A percentile compares a stretch with the other conserved stretches of the same genome.
Evolutionary conservation across 2,329 filamentous ascomycete species (phyloP).

Genomic region (Tolypocladium ovalisporum): DNA sequence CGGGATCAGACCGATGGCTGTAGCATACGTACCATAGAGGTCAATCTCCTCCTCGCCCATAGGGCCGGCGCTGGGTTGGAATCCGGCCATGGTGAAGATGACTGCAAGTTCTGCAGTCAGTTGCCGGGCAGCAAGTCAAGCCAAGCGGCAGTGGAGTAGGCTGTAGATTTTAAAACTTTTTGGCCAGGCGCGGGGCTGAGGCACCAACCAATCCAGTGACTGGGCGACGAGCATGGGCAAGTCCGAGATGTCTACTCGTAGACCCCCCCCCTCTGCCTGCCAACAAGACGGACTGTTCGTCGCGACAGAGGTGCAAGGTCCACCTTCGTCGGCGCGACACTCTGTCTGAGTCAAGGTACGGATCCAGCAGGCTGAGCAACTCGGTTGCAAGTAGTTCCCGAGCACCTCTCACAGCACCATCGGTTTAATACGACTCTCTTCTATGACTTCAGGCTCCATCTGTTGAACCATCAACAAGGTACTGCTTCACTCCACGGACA

Average conservation of each 20-base stretch:
- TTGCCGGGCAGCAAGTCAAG: not conserved
- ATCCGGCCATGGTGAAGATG: not conserved
- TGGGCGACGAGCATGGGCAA: no score
- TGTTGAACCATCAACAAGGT: no score
- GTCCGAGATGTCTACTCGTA: no score
- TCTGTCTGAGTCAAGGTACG: no score
- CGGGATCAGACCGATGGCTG: not conserved
- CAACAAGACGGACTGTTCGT: not conserved
- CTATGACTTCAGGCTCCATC: not conserved
- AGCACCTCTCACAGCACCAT: not conserved
- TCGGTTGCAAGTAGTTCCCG: not conserved
- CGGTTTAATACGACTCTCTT: not conserved
- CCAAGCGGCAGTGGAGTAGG: not conserved
- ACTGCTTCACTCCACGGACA: not conserved
- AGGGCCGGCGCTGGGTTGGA: slow-evolving; percentile 6
- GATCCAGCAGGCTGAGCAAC: not conserved
- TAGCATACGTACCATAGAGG: slow-evolving; percentile 44
- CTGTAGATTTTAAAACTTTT: not conserved
- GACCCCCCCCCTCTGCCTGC: no score
- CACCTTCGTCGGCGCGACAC: not conserved
- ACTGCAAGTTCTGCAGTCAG: not conserved
- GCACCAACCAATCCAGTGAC: not conserved
- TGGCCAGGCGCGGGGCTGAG: slow-evolving; percentile 4
- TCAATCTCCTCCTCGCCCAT: slow-evolving; percentile 35
- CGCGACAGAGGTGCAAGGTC: no score